Base-by-base conservation (phyloP, 2,329 filamentous ascomycete genomes). In the Trichophyton schoenleinii region DNA sequence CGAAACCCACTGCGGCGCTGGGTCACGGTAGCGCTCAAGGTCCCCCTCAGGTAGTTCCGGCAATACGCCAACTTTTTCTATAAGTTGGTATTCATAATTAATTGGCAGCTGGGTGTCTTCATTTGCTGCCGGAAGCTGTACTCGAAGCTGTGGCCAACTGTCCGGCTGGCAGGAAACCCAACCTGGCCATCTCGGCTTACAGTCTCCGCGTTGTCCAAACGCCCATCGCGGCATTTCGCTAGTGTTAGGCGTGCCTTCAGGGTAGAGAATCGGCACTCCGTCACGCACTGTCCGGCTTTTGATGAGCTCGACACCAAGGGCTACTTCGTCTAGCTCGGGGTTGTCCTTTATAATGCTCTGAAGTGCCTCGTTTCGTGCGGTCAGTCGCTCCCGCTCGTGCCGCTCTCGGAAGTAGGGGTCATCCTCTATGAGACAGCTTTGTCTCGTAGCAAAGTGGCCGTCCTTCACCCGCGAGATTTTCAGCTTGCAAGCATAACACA, bases 401-500 rank as follows among this genome's bases (percentile, higher is more conserved):
- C 9, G 7, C 28, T 31, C 28, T 31, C 1, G 28, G 6, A 31
- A 31, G 28, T 31, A 31, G 28, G 1, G 5, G 28, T 31, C 28
- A 31, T 31, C 28, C 28, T 31, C 28, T 7, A 31, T 2, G 28
- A 6, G n/a, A 22, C 44, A 13, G 34, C 28, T 31, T 63, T 60
- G 6, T 34, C 34, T 13, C 9, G 3, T 13, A 15, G 77, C 80
- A 68, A 95, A 95, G 71, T 95, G 76, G 66, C 68, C 95, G 94
- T 61, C 81, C 72, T 15, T 68, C 74, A 6, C 28, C 61, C 79
- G 82, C 1, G 82, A 81, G 22, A 83, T 75, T 55, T 79, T 73
- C 67, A 86, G 78, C 22, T 84, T 85, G 74, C 90, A 95, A 48
- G 74, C 68, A 64, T 78, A 81, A 72, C 82, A 85, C 71, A 84